Conservation (phyloP, 148 eudicot species). For the Polygonum aviculare region DNA sequence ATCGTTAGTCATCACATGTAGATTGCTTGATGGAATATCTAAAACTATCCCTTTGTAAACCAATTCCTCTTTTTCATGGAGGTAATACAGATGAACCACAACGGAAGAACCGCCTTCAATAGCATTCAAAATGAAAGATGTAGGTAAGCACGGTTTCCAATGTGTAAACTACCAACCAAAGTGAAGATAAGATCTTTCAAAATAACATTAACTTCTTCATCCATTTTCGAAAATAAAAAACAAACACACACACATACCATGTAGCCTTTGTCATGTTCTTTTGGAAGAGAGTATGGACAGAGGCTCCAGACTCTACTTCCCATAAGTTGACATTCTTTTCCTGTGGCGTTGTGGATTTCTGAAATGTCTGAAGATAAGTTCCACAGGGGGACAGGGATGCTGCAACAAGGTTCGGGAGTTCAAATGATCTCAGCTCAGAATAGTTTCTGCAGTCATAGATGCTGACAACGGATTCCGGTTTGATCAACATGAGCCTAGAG, state of each 20-base stretch:
- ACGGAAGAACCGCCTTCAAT: not conserved
- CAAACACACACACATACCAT: slow-evolving; percentile 36
- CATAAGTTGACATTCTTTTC: slow-evolving; percentile 74
- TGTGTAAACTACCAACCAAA: not conserved
- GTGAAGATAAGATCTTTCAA: not conserved
- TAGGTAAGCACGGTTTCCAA: not conserved
- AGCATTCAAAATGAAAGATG: not conserved
- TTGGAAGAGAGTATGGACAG: slow-evolving; percentile 49
- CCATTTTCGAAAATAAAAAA: not conserved
- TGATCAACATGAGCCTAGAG: slow-evolving; percentile 59
- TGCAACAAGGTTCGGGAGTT: slow-evolving; percentile 50
- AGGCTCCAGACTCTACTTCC: slow-evolving; percentile 59
- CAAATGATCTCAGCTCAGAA: slow-evolving; percentile 49
- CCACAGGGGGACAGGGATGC: slow-evolving; percentile 73
- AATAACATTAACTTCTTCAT: not conserved
- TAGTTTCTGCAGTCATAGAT: slow-evolving; percentile 59
- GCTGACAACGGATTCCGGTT: slow-evolving; percentile 43
- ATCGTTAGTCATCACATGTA: not conserved
- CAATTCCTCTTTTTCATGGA: not conserved
- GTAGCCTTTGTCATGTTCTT: slow-evolving; percentile 77
- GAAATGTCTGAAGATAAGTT: slow-evolving; percentile 82
- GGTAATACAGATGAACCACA: not conserved
- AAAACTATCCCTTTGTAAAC: not conserved
- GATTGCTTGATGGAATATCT: not conserved
- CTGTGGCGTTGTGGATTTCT: slow-evolving; percentile 60